Evolutionary conservation across 2,329 filamentous ascomycete species (phyloP), one percentile per base, ranked within the genome.

Genomic region (Fusarium equiseti): DNA sequence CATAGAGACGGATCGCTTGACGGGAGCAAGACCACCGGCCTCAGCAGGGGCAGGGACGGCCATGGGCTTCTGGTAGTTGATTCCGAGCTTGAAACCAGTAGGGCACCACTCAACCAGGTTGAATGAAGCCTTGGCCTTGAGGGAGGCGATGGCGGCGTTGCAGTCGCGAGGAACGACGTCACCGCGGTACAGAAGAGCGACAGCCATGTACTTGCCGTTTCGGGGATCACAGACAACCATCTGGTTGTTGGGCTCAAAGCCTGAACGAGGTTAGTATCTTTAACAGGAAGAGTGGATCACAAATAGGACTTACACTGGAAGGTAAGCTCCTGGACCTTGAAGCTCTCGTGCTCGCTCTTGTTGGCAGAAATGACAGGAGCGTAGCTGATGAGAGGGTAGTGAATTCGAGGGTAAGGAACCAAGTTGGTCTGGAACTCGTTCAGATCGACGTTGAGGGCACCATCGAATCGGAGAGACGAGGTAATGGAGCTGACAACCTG

Each of bases 311-410:
- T 85, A 92, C 90, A 92, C 81, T 92, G 90, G 83, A 91, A 89
- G 78, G 90, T 92, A 70, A 92, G 83, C 73, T 96, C 93, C 68
- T 89, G 87, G 59, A 94, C 91, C 86, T 93, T 94, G 89, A 95
- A 95, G 85, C 91, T 93, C 85, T 96, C 93, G 79, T 96, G 93
- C 50, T 90, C 88, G 81, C 91, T 93, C 88, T 92, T 93, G 84
- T 88, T 86, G 63, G 89, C 89, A 24, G 90, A 92, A 71, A 92
- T 86, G 74, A 92, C 90, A 32, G 90, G 90, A 13, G 90, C 89
- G 78, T 92, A 92, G 83, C 88, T 90, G 83, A 92, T 91, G 49
- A 92, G 82, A 55, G 90, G 90, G 81, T 91, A 92, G 84, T 92
- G 90, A 73, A 92, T 92, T 80, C 90, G 89, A 38, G 90, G 90